Conservation (phyloP, 1,139 yeast genomes). For the Scheffersomyces quercinus region DNA sequence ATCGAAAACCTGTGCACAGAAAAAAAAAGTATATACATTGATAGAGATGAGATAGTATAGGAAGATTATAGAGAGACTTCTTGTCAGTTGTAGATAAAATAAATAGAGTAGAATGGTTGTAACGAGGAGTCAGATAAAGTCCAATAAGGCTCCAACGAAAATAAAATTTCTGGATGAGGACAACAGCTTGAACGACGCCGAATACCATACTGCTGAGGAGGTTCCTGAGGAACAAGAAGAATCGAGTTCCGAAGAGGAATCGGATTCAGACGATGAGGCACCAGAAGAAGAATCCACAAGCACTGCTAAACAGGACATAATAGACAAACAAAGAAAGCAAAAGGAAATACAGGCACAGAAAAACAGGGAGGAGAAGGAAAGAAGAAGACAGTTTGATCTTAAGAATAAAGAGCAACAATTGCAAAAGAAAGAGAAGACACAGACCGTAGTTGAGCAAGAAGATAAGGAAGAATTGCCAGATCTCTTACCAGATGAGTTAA, state of each 20-base stretch:
- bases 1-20: neutral
- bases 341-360: constrained; percentile 32
- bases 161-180: constrained; percentile 21
- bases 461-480: constrained; percentile 43
- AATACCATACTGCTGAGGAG: constrained; percentile 21
- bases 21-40: neutral
- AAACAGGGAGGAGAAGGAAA: constrained; percentile 43
- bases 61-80: constrained; percentile 6
- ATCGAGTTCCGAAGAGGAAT: constrained; percentile 17
- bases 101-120: constrained; percentile 14
- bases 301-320: constrained; percentile 28
- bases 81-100: neutral
- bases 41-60: neutral
- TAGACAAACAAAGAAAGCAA: constrained; percentile 36
- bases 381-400: constrained; percentile 50
- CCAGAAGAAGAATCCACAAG: constrained; percentile 48
- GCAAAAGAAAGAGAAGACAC: constrained; percentile 27
- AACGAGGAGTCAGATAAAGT: constrained; percentile 15
- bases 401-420: constrained; percentile 52
- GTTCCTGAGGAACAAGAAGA: constrained; percentile 10
- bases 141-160: constrained; percentile 12
- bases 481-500: constrained; percentile 49
- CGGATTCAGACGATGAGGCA: constrained; percentile 43
- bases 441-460: constrained; percentile 14
- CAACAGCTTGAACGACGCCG: constrained; percentile 6